Base-by-base conservation (phyloP, 805 yeast genomes). In the Cyberlindnera suaveolens region DNA sequence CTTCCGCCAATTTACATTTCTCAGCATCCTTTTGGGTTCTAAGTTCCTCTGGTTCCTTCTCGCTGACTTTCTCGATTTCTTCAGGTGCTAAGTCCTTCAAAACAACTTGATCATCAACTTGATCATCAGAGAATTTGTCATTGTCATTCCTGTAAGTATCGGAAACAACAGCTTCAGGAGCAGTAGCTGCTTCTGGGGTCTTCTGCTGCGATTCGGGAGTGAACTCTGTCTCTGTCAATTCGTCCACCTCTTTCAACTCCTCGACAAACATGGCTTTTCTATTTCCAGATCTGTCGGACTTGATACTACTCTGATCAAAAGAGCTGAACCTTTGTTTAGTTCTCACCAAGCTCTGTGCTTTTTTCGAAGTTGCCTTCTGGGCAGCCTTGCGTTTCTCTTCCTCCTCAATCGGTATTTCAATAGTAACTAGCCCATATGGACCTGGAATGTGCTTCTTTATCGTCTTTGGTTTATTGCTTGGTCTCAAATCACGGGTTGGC, bases 391-490 rank as follows among this genome's bases (percentile, higher is more conserved):
- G 37, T 19, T 16, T 32, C 49, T 49, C 56, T 8, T 46, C 47
- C 34, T 54, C 59, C 18, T 57, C 61, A 11, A 71, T 72, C 0
- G 88, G 85, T 4, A 84, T 89, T 51, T 84, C 90, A 5, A 84
- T 67, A 9, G 82, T 70, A 39, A 80, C 74, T 43, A 84, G 68
- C 13, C 93, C 93, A 52, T 77, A 71, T 4, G 85, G 80, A 2
- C 88, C 81, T 2, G 93, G 91, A 37, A 84, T 71, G 63, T 83
- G 84, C 49, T 77, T 81, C 50, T 80, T 82, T 9, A 82, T 74
- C 64, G 75, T 81, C 42, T 66, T 74, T 13, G 68, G 67, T 29
- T 43, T 49, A 3, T 36, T 31, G 5, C 23, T n/a, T 10, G 35
- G 35, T 20, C 17, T 39, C 23, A 31, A 23, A 10, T 11, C 16